Evolutionary conservation across 768 basidiomycete species (phyloP), one percentile per base, ranked within the genome.

Genomic region (Boletus sp.): DNA sequence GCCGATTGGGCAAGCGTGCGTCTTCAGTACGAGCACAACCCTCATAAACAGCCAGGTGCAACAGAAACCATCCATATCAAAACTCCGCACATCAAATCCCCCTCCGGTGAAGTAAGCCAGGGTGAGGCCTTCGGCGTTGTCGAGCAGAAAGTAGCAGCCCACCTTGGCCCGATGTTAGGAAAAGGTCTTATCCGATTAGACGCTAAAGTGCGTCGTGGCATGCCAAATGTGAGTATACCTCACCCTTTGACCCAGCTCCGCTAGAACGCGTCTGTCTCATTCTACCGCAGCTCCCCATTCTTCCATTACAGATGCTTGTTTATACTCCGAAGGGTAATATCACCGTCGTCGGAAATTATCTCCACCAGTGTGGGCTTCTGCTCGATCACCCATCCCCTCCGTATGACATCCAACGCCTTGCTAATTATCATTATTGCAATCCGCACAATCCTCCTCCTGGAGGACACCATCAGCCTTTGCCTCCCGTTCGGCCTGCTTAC

Each of bases 271-370:
- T 55, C 66, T 59, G 58, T 64, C 56, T 58, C 52, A 59, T 58
- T 29, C 51, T 58, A 39, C 40, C 52, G 12, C 48, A 95, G 92
- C 79, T 90, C 51, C 89, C 90, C 47, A 90, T 94, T 53, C 78
- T 96, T 45, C 84, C 87, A 20, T 78, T 98, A 17, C 88, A 89
- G 67, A 82, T 97, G 72, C 83, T 97, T 39, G 85, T 98, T 32
- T 96, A 90, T 73, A 96, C 96, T 6, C 92, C 93, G 5, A 97
- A 96, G 71, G 91, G 92, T 33, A 94, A 98, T 73, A 89, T 98
- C 60, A 76, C 80, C 33, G 85, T 89, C 53, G 89, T 99, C 59
- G 86, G 91, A 59, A 79, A 84, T 65, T 86, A 85, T 65, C 81
- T 98, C 49, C 82, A 84, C 24, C 79, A 83, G 55, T 80, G 81